Conservation (phyloP, 768 basidiomycete species). For the Mycena alexandri region DNA sequence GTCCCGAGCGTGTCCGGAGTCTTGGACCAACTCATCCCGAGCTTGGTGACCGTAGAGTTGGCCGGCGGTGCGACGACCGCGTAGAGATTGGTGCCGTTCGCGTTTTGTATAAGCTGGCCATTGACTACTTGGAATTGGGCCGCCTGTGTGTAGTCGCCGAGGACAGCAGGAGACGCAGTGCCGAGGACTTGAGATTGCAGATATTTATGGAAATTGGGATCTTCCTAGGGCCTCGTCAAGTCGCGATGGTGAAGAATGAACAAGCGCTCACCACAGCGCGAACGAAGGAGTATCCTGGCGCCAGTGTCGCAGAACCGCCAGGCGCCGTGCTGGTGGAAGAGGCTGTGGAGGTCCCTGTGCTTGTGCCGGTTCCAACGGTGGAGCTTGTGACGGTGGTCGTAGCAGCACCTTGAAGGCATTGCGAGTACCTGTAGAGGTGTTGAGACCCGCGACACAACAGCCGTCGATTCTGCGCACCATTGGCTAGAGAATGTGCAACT, state of each 20-base stretch:
- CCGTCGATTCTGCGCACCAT: not conserved
- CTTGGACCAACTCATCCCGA: constrained; percentile 62
- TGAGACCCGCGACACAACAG: not conserved
- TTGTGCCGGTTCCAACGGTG: constrained; percentile 31
- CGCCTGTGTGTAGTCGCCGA: constrained; percentile 63
- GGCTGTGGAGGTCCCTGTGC: constrained; percentile 1
- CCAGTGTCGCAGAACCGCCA: constrained; percentile 57
- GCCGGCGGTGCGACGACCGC: constrained; percentile 62
- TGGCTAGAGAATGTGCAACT: constrained; percentile 17
- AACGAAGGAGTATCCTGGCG: constrained; percentile 66
- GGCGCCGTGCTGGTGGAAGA: constrained; percentile 47
- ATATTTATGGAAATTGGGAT: constrained; percentile 73
- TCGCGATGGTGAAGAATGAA: not conserved
- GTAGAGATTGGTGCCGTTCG: constrained; percentile 58
- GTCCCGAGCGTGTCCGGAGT: constrained; percentile 61
- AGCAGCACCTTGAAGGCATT: constrained; percentile 36
- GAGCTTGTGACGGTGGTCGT: constrained; percentile 52
- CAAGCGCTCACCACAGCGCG: constrained; percentile 61
- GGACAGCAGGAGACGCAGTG: constrained; percentile 61
- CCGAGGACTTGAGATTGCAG: constrained; percentile 62
- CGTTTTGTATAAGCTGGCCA: constrained; percentile 69
- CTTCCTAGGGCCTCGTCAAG: constrained; percentile 50
- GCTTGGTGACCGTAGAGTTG: constrained; percentile 60
- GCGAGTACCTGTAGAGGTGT: constrained; percentile 12
- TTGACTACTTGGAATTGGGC: constrained; percentile 68